Evolutionary conservation across 495 filamentous ascomycete species (phyloP).

Genomic region (Hypoxylon subgilvum): DNA sequence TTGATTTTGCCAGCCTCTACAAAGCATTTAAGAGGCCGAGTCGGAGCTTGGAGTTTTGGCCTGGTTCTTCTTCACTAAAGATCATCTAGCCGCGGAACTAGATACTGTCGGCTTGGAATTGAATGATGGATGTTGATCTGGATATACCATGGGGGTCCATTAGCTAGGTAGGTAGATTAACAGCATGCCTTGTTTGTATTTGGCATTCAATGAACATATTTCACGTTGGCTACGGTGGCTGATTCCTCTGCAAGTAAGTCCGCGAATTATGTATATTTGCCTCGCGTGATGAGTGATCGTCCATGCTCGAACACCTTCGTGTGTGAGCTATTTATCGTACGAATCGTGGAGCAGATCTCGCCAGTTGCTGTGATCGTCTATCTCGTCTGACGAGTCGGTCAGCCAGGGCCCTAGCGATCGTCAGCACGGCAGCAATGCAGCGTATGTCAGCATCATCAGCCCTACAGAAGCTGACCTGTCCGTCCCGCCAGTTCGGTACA

Average conservation of each 20-base stretch:
- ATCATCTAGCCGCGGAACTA: background rate
- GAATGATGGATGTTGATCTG: conserved; percentile 6
- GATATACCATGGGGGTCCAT: conserved; percentile 1
- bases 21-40: background rate
- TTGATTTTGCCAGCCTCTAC: background rate
- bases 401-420: conserved; percentile 4
- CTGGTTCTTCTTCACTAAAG: background rate
- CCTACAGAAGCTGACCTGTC: conserved; percentile 1
- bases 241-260: no score
- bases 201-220: conserved; percentile 5
- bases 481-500: conserved; percentile 3
- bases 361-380: no score
- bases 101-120: background rate
- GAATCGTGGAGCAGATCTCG: no score
- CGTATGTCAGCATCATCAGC: conserved; percentile 30
- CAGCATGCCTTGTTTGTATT: background rate
- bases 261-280: no score
- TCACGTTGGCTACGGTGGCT: no score
- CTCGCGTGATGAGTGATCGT: no score
- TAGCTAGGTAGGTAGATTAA: background rate
- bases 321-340: no score
- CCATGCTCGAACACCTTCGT: no score
- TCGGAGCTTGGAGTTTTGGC: background rate
- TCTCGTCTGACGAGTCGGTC: background rate
- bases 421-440: no score